phyloP scores from a whole-genome alignment of 2,329 filamentous ascomycete genomes.

The Talaromyces amestolkiae region DNA sequence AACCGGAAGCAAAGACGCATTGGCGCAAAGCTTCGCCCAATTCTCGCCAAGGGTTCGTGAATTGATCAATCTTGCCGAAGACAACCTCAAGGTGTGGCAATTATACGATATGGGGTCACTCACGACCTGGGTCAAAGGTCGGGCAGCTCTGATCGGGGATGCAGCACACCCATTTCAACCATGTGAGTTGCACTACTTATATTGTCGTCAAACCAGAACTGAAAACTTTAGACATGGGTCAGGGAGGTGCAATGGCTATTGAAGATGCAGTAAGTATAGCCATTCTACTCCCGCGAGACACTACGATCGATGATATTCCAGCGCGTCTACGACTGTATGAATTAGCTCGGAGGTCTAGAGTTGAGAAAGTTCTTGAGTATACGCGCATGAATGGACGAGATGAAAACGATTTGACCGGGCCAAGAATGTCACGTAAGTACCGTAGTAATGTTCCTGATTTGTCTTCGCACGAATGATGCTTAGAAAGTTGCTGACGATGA shows the following conservation, averaged over 20 bases:
- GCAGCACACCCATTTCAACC: constrained; percentile 67
- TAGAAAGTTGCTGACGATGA: not conserved
- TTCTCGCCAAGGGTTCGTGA: not conserved
- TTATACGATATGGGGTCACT: constrained; percentile 61
- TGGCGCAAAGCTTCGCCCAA: not conserved
- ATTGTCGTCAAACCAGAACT: not conserved
- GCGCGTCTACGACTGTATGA: constrained; percentile 19
- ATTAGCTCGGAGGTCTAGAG: constrained; percentile 21
- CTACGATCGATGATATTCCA: constrained; percentile 20
- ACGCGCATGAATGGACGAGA: constrained; percentile 27
- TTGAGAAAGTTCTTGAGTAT: constrained; percentile 24
- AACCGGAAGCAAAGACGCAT: not conserved
- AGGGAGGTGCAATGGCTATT: constrained; percentile 35
- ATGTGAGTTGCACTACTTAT: constrained; percentile 21
- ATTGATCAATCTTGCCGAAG: constrained; percentile 25
- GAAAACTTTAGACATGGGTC: constrained; percentile 27
- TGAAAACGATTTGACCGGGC: constrained; percentile 21
- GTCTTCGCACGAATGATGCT: not conserved
- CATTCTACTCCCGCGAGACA: constrained; percentile 26
- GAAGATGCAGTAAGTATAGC: constrained; percentile 33
- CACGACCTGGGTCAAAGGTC: constrained; percentile 53
- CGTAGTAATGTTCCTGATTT: not conserved
- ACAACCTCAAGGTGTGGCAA: constrained; percentile 55
- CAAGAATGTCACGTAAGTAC: constrained; percentile 1
- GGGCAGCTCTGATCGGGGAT: constrained; percentile 60